A percentile compares a stretch with the other conserved stretches of the same genome.
These are phyloP conservation scores for Multifurca ochricompacta DNA, from an alignment of 768 basidiomycete species.

Conservation along the genomic window DNA sequence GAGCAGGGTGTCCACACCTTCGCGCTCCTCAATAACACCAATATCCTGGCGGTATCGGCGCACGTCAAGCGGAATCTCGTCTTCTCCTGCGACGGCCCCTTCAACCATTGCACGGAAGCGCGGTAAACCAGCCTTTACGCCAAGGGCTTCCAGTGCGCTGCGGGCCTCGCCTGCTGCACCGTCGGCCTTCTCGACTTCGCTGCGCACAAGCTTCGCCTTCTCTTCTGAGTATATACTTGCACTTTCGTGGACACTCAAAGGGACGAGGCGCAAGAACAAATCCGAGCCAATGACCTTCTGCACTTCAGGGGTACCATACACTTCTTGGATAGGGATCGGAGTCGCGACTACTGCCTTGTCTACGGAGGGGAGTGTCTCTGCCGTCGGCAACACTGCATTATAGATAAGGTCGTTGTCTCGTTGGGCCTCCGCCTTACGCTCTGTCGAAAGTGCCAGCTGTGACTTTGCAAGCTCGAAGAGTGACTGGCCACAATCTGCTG, in stretches of 20 bases:
- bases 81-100: slow-evolving; percentile 51
- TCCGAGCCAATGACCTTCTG: slow-evolving; percentile 93
- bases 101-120: slow-evolving; percentile 68
- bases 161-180: slow-evolving; percentile 71
- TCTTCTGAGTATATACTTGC: slow-evolving; percentile 97
- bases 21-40: slow-evolving; percentile 54
- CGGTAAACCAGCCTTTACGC: slow-evolving; percentile 60
- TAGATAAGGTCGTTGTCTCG: slow-evolving; percentile 98
- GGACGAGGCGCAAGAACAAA: slow-evolving; percentile 80
- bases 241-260: slow-evolving; percentile 90
- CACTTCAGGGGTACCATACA: slow-evolving; percentile 84
- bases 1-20: slow-evolving; percentile 59
- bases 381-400: slow-evolving; percentile 77
- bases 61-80: slow-evolving; percentile 65
- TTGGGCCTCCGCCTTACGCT: slow-evolving; percentile 65
- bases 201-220: slow-evolving; percentile 89
- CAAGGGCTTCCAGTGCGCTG: slow-evolving; percentile 74
- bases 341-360: slow-evolving; percentile 80
- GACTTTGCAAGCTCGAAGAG: slow-evolving; percentile 79
- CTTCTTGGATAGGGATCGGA: slow-evolving; percentile 88
- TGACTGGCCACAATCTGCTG: slow-evolving; percentile 75
- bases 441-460: slow-evolving; percentile 68
- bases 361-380: slow-evolving; percentile 69
- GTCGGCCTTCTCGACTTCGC: slow-evolving; percentile 83
- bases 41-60: slow-evolving; percentile 72